Conservation (phyloP, 2,329 filamentous ascomycete genomes). For the Penicillium sp. region DNA sequence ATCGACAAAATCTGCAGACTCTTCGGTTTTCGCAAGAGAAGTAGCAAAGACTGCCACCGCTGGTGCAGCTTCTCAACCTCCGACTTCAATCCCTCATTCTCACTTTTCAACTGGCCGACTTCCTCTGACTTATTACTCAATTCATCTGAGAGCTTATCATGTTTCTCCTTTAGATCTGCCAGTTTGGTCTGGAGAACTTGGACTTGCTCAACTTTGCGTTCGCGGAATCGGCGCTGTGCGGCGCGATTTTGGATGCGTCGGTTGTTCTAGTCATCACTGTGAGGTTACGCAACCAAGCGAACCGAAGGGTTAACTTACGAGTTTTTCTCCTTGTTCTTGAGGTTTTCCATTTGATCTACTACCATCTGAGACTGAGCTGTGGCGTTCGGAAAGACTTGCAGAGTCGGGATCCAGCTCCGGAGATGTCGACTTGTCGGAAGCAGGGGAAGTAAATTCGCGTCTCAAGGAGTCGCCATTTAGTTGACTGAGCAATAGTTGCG, state of each 20-base stretch:
- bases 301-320: neutral
- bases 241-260: slow-evolving; percentile 1
- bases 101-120: neutral
- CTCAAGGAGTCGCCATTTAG: neutral
- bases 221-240: slow-evolving; percentile 1
- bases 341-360: neutral
- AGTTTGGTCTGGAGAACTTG: neutral
- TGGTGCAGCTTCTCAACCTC: neutral
- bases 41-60: neutral
- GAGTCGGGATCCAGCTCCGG: neutral
- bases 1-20: neutral
- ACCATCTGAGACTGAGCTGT: neutral
- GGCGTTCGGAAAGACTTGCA: neutral
- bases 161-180: neutral
- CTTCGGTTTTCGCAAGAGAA: neutral
- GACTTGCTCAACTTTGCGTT: neutral
- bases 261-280: neutral
- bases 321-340: neutral
- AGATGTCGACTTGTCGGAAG: neutral
- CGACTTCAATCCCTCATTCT: neutral
- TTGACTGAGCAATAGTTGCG: neutral
- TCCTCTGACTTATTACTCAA: neutral
- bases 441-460: neutral
- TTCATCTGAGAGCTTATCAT: neutral
- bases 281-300: neutral